Evolutionary conservation across 2,329 filamentous ascomycete genomes (phyloP).

Genomic region (Xylariaceae sp.): DNA sequence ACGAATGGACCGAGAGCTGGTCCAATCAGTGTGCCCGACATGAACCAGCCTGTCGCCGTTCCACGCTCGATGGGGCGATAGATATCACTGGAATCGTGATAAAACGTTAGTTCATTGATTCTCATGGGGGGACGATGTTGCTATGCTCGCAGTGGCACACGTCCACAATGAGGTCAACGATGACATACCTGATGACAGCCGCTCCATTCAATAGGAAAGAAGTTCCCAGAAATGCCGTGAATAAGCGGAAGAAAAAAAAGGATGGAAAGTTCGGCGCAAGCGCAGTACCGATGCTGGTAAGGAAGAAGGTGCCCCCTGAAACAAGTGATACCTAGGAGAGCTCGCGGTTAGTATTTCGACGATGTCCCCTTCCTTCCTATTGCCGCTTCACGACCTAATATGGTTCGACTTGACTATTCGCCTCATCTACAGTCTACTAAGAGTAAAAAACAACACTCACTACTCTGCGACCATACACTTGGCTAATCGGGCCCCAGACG

Average conservation of each 20-base stretch:
- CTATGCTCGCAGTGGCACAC: too few species aligned
- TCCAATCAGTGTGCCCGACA: constrained; percentile 65
- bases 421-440: not conserved
- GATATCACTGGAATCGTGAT: constrained; percentile 43
- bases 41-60: constrained; percentile 68
- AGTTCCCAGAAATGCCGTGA: constrained; percentile 71
- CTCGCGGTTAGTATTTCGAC: constrained; percentile 2
- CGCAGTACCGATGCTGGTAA: constrained; percentile 66
- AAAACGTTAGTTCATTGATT: constrained; percentile 6
- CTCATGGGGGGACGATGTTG: not conserved
- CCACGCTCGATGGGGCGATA: constrained; percentile 63
- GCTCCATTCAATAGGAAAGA: constrained; percentile 68
- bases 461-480: constrained; percentile 55
- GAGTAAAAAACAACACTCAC: constrained; percentile 37
- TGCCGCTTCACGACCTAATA: not conserved
- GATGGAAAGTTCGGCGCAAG: constrained; percentile 63
- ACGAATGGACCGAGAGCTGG: constrained; percentile 66
- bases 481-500: constrained; percentile 68
- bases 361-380: not conserved
- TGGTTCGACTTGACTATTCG: not conserved
- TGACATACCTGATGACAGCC: constrained; percentile 55
- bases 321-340: constrained; percentile 48
- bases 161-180: not conserved
- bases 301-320: constrained; percentile 59
- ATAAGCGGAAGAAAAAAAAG: constrained; percentile 69